These are phyloP conservation scores for Pythium apleroticum DNA, from an alignment of 352 stramenopile species.

Conservation along the genomic window DNA sequence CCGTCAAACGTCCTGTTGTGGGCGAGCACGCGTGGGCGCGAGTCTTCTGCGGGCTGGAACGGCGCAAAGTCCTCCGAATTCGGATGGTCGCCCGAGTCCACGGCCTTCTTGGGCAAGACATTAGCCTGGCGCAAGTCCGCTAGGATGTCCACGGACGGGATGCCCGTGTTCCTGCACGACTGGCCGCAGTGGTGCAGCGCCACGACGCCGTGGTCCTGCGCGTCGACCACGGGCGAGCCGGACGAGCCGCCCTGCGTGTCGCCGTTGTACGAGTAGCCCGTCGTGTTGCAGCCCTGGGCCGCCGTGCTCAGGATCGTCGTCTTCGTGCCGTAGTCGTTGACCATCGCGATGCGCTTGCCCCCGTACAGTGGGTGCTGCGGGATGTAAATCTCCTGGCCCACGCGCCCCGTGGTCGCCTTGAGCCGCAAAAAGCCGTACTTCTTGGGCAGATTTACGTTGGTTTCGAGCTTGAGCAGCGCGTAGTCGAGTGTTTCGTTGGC, in stretches of 20 bases:
- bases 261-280: conserved; percentile 58
- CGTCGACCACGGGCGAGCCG: conserved; percentile 55
- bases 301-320: conserved; percentile 37
- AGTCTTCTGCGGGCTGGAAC: conserved; percentile 32
- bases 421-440: conserved; percentile 67
- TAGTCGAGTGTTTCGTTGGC: conserved; percentile 59
- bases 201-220: conserved; percentile 52
- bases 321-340: conserved; percentile 48
- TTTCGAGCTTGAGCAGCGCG: conserved; percentile 50
- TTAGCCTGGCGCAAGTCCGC: conserved; percentile 34
- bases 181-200: conserved; percentile 72
- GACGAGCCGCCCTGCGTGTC: conserved; percentile 69
- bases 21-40: conserved; percentile 19
- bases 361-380: conserved; percentile 49
- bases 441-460: conserved; percentile 30
- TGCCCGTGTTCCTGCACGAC: conserved; percentile 54
- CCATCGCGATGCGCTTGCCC: conserved; percentile 50
- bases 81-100: conserved; percentile 42
- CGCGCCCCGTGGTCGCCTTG: conserved; percentile 30
- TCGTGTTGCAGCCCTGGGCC: conserved; percentile 34
- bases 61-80: conserved; percentile 43
- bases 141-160: conserved; percentile 48
- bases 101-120: conserved; percentile 29
- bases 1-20: conserved; percentile 30
- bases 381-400: conserved; percentile 51